Evolutionary conservation across 1,139 yeast species (phyloP).

Genomic region (Kodamaea ohmeri): DNA sequence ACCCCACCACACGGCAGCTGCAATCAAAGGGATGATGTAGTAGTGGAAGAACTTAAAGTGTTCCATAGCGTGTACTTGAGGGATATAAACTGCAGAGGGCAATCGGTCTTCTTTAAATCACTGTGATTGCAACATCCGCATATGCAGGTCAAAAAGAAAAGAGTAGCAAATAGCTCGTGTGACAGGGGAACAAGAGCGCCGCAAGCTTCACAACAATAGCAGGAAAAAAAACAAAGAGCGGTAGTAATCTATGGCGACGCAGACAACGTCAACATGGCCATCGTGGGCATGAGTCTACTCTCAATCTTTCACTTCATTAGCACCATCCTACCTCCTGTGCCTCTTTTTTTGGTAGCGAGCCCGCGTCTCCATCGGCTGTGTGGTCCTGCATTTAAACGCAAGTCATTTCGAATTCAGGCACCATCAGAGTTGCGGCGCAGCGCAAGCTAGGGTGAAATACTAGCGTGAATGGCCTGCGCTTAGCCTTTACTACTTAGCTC

Average conservation of each 20-base stretch:
- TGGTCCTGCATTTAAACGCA: too few relatives aligned
- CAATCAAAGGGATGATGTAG: slow-evolving; percentile 50
- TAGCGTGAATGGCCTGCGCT: too few relatives aligned
- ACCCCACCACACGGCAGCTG: slow-evolving; percentile 68
- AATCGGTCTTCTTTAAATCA: not conserved
- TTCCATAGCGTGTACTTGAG: slow-evolving; percentile 1
- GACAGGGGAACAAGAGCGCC: not conserved
- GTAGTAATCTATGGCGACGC: too few relatives aligned
- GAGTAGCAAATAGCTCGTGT: not conserved
- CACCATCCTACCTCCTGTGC: too few relatives aligned
- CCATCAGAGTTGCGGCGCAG: too few relatives aligned
- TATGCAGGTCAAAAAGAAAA: slow-evolving; percentile 1
- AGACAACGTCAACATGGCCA: too few relatives aligned
- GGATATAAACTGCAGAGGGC: not conserved
- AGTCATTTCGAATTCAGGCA: too few relatives aligned
- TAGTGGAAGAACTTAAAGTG: slow-evolving; percentile 23
- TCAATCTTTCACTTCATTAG: too few relatives aligned
- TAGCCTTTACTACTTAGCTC: too few relatives aligned
- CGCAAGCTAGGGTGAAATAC: too few relatives aligned
- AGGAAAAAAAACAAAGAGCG: not conserved
- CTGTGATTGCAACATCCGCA: not conserved
- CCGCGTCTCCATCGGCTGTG: not conserved
- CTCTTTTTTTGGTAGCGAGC: too few relatives aligned
- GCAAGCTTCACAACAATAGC: not conserved
- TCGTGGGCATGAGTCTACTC: too few relatives aligned